Percentiles rank a stretch among this genome's conserved stretches.
Evolutionary conservation across 352 stramenopile species (phyloP).

Genomic region (Globisporangium radiosum): DNA sequence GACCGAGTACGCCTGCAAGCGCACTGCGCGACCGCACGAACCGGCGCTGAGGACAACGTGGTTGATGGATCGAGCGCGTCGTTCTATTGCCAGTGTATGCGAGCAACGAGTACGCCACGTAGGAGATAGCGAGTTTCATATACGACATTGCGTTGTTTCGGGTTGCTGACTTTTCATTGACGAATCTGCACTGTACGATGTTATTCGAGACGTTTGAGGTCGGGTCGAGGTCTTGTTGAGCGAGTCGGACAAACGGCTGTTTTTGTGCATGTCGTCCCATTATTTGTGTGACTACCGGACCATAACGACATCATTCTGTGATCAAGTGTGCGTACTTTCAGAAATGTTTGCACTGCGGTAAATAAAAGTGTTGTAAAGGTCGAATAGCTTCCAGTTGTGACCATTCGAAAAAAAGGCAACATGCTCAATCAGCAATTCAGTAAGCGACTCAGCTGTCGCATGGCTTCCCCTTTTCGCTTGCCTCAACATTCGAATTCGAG

Average conservation of each 20-base stretch:
- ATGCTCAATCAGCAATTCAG: not conserved
- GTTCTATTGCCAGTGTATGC: too few species aligned
- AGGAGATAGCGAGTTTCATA: too few species aligned
- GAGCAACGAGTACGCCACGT: too few species aligned
- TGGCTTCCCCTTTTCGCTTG: not conserved
- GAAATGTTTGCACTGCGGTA: not conserved
- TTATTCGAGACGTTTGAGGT: not conserved
- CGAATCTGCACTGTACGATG: too few species aligned
- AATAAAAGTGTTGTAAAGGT: not conserved
- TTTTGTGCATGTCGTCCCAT: not conserved
- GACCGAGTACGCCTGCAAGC: slow-evolving; percentile 2
- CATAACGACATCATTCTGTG: not conserved
- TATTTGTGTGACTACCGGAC: not conserved
- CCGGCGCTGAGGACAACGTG: slow-evolving; percentile 18
- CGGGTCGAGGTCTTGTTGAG: not conserved
- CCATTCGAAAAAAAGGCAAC: not conserved
- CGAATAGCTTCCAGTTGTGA: not conserved
- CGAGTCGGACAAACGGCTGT: not conserved
- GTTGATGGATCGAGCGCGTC: not conserved
- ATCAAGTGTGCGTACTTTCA: not conserved
- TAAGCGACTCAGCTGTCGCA: not conserved
- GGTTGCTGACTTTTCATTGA: too few species aligned
- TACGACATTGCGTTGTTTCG: too few species aligned
- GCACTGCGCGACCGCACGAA: slow-evolving; percentile 39
- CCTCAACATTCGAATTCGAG: too few species aligned